Percentiles rank a stretch among this genome's conserved stretches.
These are phyloP conservation scores for Hippophae tibetana DNA, from an alignment of 306 rosid genomes.

Conservation along the genomic window DNA sequence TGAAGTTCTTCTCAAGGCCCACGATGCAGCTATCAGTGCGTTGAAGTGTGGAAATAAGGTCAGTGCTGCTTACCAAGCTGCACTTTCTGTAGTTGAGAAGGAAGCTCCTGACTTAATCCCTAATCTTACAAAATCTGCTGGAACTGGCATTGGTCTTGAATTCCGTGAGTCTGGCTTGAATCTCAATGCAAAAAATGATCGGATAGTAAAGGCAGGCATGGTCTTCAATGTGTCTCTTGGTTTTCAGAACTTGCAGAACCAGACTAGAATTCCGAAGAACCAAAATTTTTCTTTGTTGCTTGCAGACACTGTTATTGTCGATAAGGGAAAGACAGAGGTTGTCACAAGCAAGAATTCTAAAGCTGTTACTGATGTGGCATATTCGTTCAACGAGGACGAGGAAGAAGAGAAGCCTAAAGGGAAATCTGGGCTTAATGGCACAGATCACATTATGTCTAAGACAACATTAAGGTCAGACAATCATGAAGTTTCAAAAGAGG, in stretches of 20 bases:
- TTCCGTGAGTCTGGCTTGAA: conserved; percentile 91
- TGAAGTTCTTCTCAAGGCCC: conserved; percentile 79
- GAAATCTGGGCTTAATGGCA: conserved; percentile 31
- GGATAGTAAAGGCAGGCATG: conserved; percentile 70
- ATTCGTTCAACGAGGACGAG: conserved; percentile 81
- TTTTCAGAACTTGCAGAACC: conserved; percentile 61
- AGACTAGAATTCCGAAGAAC: conserved; percentile 41
- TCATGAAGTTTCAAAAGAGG: conserved; percentile 87
- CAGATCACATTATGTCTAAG: conserved; percentile 52
- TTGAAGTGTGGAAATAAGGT: conserved; percentile 61
- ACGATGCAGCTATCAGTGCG: conserved; percentile 59
- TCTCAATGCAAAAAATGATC: conserved; percentile 74
- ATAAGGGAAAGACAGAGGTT: conserved; percentile 61
- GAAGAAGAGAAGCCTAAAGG: conserved; percentile 43
- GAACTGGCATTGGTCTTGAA: conserved; percentile 91
- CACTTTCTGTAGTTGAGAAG: conserved; percentile 65
- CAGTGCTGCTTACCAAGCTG: conserved; percentile 67
- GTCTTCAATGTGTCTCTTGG: conserved; percentile 83
- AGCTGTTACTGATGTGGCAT: conserved; percentile 72
- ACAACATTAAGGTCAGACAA: conserved; percentile 87
- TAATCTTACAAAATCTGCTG: conserved; percentile 72
- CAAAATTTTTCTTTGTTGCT: conserved; percentile 64
- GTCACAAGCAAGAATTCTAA: conserved; percentile 57
- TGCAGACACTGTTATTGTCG: conserved; percentile 67
- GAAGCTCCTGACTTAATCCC: conserved; percentile 69